Evolutionary conservation across 495 filamentous ascomycete species (phyloP), one percentile per base, ranked within the genome.

Genomic region (Filosporella fistucella): DNA sequence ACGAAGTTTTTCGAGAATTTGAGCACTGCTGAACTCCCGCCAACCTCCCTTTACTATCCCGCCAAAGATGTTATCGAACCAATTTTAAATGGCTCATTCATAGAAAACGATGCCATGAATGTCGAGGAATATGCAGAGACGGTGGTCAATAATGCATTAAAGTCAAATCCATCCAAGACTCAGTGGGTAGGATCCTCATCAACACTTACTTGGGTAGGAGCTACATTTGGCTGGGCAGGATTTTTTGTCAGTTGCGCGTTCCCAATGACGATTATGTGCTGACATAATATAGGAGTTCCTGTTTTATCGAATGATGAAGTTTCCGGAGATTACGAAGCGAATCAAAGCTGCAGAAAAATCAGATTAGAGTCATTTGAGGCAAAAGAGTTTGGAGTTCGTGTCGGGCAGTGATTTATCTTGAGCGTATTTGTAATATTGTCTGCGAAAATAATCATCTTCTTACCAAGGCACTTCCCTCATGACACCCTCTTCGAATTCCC

Each of bases 401-500:
- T 35, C 33, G 13, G 18, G n/a, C 5, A 7, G 18, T 35, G n/a
- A 8, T 8, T 30, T 30, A 8, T 30, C n/a, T 30, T n/a, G n/a
- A 8, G n/a, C 8, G n/a, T n/a, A 30, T 30, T 30, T 30, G 28
- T 8, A 8, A n/a, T 30, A 30, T 8, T 30, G n/a, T n/a, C n/a
- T n/a, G n/a, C n/a, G n/a, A n/a, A n/a, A n/a, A n/a, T n/a, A n/a
- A n/a, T n/a, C n/a, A 13, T n/a, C 2, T 33, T 8, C 17, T 49
- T 14, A 69, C 63, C 63, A 70, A 20, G 62, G 63, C 25, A 69
- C 61, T 30, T 57, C 42, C 41, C 52, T 58, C 56, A 68, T 68
- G 34, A 56, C 47, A 4, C 57, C 59, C 11, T 58, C 47, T 52
- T 67, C 63, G 48, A 61, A 63, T 34, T 66, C 63, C 52, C 49